These are phyloP conservation scores for Leucocoprinus leucothites DNA, from an alignment of 768 basidiomycete species.

Conservation along the genomic window DNA sequence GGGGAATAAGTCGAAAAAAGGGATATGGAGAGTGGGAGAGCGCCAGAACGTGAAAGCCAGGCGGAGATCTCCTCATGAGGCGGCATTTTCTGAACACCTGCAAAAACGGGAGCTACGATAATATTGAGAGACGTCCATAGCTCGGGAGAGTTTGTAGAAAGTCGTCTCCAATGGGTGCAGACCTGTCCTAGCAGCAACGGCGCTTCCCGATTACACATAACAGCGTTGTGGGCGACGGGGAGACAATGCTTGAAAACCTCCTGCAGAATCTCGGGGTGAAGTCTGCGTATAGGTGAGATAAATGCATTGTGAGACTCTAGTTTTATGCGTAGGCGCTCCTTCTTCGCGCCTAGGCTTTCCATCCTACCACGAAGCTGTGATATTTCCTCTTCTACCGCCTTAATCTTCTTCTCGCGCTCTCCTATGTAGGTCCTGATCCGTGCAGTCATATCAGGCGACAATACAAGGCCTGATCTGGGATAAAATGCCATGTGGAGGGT, in stretches of 20 bases:
- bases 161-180: conserved; percentile 13
- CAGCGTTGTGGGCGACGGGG: conserved; percentile 10
- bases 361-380: neutral
- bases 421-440: too few relatives aligned
- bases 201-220: conserved; percentile 12
- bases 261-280: conserved; percentile 9
- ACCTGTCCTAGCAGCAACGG: conserved; percentile 12
- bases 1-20: neutral
- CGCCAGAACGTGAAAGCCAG: conserved; percentile 8
- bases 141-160: conserved; percentile 3
- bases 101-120: neutral
- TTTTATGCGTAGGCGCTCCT: neutral
- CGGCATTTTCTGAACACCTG: neutral
- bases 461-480: too few relatives aligned
- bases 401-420: too few relatives aligned
- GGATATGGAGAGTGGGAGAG: conserved; percentile 4
- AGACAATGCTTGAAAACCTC: conserved; percentile 15
- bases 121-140: conserved; percentile 14
- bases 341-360: neutral
- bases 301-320: neutral
- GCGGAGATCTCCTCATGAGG: neutral
- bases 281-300: conserved; percentile 9
- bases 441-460: too few relatives aligned
- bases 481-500: too few relatives aligned
- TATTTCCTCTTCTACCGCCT: too few relatives aligned